Evolutionary conservation across 2,329 filamentous ascomycete species (phyloP).

Genomic region (Zymoseptoria brevis): DNA sequence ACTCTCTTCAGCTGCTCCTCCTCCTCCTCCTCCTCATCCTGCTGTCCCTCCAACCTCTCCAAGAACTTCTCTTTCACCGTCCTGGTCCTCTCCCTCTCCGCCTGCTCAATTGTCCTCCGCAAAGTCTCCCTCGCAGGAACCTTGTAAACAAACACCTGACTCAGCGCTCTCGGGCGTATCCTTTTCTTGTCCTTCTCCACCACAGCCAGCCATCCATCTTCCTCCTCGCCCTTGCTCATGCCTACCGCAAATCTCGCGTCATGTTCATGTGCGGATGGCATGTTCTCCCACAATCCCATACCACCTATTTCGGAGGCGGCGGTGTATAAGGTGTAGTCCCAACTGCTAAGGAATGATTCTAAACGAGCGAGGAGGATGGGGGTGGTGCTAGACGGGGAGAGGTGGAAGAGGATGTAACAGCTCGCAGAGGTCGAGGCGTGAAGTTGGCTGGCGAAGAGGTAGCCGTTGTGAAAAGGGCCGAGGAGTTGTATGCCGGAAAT

Average conservation of each 20-base stretch:
- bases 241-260: constrained; percentile 24
- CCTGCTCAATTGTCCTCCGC: constrained; percentile 9
- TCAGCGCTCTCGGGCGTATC: constrained; percentile 19
- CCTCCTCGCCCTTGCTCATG: constrained; percentile 3
- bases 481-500: constrained; percentile 27
- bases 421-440: constrained; percentile 24
- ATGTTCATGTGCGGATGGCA: constrained; percentile 28
- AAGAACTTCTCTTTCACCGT: neutral
- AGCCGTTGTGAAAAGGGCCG: constrained; percentile 21
- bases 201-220: constrained; percentile 20
- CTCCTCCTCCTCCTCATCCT: neutral
- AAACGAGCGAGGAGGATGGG: constrained; percentile 21
- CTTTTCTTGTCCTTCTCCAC: constrained; percentile 27
- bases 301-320: constrained; percentile 11
- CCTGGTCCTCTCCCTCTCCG: neutral
- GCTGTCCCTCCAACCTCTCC: neutral
- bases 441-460: constrained; percentile 25
- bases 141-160: constrained; percentile 26
- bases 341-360: constrained; percentile 26
- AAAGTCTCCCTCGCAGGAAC: constrained; percentile 18
- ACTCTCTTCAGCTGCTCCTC: neutral
- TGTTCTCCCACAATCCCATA: constrained; percentile 25
- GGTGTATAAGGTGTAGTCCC: constrained; percentile 21
- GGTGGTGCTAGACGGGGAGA: constrained; percentile 18
- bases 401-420: constrained; percentile 25